These are phyloP conservation scores for Trichoderma polysporum DNA, from an alignment of 2,329 filamentous ascomycete genomes.

Conservation along the genomic window DNA sequence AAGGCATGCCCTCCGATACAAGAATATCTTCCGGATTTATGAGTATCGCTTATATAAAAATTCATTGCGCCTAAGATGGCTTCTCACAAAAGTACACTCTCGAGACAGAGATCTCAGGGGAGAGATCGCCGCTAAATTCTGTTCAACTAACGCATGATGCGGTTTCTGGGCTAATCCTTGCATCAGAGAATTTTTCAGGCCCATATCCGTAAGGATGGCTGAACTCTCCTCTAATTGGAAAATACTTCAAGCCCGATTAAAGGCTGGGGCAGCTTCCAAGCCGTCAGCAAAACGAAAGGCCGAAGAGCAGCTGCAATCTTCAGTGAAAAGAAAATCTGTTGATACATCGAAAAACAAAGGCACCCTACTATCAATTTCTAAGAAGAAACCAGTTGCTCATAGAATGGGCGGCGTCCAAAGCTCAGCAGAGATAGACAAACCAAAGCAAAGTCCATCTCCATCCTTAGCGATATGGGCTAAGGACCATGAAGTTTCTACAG, in stretches of 20 bases:
- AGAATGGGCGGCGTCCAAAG: slow-evolving; percentile 60
- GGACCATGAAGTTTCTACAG: slow-evolving; percentile 60
- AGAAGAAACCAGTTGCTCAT: slow-evolving; percentile 11
- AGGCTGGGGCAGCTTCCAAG: slow-evolving; percentile 44
- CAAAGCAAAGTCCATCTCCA: slow-evolving; percentile 46
- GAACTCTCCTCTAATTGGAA: slow-evolving; percentile 74
- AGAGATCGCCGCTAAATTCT: not conserved
- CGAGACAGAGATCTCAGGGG: not conserved
- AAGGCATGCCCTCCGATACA: not conserved
- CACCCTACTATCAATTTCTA: slow-evolving; percentile 13
- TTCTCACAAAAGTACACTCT: not conserved
- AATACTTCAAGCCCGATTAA: slow-evolving; percentile 65
- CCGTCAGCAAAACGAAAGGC: slow-evolving; percentile 46
- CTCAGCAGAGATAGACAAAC: slow-evolving; percentile 42
- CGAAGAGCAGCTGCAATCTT: slow-evolving; percentile 30
- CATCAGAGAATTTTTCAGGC: not conserved
- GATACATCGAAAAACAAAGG: slow-evolving; percentile 17
- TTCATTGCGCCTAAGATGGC: not conserved
- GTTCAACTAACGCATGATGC: not conserved
- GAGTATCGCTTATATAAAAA: not conserved
- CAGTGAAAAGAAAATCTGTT: slow-evolving; percentile 33
- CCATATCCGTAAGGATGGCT: slow-evolving; percentile 32
- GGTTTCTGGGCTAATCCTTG: not conserved
- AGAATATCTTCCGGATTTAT: not conserved
- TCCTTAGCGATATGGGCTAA: slow-evolving; percentile 61